Evolutionary conservation across 2,329 filamentous ascomycete species (phyloP), one percentile per base, ranked within the genome.

Genomic region (Aspergillus aculeatus): DNA sequence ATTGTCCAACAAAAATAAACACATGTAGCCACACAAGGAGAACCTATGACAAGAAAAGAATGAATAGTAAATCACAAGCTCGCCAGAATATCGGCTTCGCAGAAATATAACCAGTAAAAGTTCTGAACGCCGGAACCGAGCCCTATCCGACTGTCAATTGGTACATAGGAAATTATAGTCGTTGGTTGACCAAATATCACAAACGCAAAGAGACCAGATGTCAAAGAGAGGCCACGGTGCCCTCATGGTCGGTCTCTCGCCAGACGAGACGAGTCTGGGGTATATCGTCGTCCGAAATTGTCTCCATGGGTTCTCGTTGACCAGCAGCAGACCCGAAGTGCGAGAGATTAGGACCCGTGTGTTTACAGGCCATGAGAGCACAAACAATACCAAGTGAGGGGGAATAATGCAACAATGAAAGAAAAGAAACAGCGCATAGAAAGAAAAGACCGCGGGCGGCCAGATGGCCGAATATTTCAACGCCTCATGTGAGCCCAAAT

Each of bases 381-480:
- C 32, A 32, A 52, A 23, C 35, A 35, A 41, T 23, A 47, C 41
- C 31, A 56, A 59, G 56, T 31, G 61, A 63, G 47, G 50, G 57
- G 51, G 16, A 54, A 50, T 54, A 54, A 35, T 47, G 54, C 54
- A 50, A 35, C n/a, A 48, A 59, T 62, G 61, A 58, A 62, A 58
- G 48, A 57, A 58, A 48, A 53, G 50, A 55, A 48, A 55, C 50
- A 44, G 60, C 62, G 35, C 58, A 58, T 58, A 47, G 54, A 54
- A 63, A 56, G 48, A 64, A 10, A 57, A 51, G 47, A 60, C 31
- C 52, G 16, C 47, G 38, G 2, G 38, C n/a, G 41, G 24, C 38
- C 61, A 53, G 16, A 59, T 59, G 63, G 68, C 66, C 62, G 62
- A 64, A 63, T 44, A 59, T 31, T 26, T 58, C 41, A 70, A 70